Evolutionary conservation across 2,329 filamentous ascomycete species (phyloP), one percentile per base, ranked within the genome.

Genomic region (Cladosporium sp.): DNA sequence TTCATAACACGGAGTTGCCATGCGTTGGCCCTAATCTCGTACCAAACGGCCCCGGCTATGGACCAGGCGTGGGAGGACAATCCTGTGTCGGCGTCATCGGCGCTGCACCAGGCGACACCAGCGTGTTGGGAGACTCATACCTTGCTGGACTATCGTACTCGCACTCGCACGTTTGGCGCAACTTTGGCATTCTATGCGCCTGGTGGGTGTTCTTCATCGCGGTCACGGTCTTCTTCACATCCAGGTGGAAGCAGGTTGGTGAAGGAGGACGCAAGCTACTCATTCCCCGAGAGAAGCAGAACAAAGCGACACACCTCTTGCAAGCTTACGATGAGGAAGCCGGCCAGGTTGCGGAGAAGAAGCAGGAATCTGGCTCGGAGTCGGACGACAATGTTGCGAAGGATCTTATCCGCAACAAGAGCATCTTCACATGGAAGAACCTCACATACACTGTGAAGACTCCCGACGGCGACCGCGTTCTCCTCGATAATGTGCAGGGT

Each of bases 401-500:
- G 2, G 74, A 81, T 34, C 80, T 90, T 0, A 77, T 88, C 34
- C 84, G 84, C 30, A 90, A 91, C 74, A 89, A 85, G 0, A 88
- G 87, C 0, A 81, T 90, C 0, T 91, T 96, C 65, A 96, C 93
- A 0, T 97, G 92, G 90, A 91, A 94, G 76, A 83, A 90, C 70
- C 87, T 97, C 67, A 92, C 89, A 74, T 97, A 97, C 75, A 90
- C 86, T 0, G 90, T 93, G 66, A 79, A 81, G 6, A 82, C 80
- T 47, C 74, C 81, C 24, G 77, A 77, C 36, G 78, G 78, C 4
- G 79, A 82, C 55, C 74, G 80, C 15, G 75, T 74, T 4, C 76
- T 90, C 3, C 77, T 90, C 12, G 82, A 87, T 67, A 81, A 88
- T 66, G 85, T 90, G 4, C 83, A 87, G 70, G 92, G 89, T 1